Percentiles rank a stretch among this genome's conserved stretches.
These are phyloP conservation scores for Claviceps sorghi DNA, from an alignment of 2,329 filamentous ascomycete genomes.

Conservation along the genomic window DNA sequence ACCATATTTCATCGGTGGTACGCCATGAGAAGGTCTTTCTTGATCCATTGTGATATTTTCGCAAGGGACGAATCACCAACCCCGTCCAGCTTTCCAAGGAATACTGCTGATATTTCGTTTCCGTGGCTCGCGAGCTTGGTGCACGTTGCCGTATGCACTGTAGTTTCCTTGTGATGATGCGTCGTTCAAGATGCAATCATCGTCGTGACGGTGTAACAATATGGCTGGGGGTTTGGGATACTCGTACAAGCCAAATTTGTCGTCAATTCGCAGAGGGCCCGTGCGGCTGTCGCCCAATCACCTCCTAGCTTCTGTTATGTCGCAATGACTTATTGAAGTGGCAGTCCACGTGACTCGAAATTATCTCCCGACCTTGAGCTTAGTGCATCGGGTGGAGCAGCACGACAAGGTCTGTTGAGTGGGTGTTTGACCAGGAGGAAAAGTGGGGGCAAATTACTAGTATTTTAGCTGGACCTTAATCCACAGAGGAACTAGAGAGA, in stretches of 20 bases:
- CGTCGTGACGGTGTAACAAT: background rate
- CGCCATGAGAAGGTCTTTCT: conserved; percentile 9
- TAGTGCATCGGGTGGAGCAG: background rate
- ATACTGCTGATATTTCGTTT: background rate
- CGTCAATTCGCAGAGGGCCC: background rate
- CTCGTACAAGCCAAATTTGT: background rate
- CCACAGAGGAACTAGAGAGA: too few relatives aligned
- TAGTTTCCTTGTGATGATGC: background rate
- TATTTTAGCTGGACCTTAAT: too few relatives aligned
- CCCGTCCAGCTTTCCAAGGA: background rate
- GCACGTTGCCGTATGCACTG: background rate
- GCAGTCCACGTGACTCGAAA: background rate
- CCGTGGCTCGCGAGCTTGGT: background rate
- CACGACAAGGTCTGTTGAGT: too few relatives aligned
- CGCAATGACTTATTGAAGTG: background rate
- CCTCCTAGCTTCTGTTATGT: background rate
- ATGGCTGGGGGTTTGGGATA: background rate
- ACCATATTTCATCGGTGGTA: conserved; percentile 15
- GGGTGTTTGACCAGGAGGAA: too few relatives aligned
- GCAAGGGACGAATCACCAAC: background rate
- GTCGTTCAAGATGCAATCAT: background rate
- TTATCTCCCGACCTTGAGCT: background rate
- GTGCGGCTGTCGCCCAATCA: background rate
- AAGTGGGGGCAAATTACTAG: too few relatives aligned
- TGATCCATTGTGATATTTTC: conserved; percentile 11